Percentiles rank a stretch among this genome's conserved stretches.
These are phyloP conservation scores for Tolypocladium paradoxum DNA, from an alignment of 2,329 filamentous ascomycete species.

Conservation along the genomic window DNA sequence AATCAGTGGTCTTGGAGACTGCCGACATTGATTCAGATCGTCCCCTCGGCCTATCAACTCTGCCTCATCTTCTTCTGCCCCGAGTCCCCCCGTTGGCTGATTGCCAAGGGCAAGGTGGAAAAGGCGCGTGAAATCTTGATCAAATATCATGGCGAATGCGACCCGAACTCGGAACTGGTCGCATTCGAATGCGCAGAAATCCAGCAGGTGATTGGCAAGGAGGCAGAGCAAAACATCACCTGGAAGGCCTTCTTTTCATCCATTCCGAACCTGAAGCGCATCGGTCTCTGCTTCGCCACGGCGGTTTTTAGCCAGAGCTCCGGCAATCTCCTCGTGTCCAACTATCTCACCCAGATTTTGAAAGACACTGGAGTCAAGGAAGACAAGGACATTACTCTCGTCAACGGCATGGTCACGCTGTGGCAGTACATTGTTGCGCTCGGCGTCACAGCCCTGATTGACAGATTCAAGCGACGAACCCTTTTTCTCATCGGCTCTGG, in stretches of 20 bases:
- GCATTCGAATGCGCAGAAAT: conserved; percentile 39
- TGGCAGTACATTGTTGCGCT: conserved; percentile 32
- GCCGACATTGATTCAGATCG: conserved; percentile 40
- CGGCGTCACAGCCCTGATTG: conserved; percentile 22
- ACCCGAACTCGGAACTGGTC: conserved; percentile 32
- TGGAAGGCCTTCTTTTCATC: conserved; percentile 32
- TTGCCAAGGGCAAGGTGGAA: conserved; percentile 37
- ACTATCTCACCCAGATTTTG: conserved; percentile 28
- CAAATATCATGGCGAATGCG: conserved; percentile 40
- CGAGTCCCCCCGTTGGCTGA: conserved; percentile 49
- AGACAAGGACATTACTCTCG: conserved; percentile 26
- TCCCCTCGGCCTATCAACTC: conserved; percentile 31
- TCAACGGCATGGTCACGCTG: conserved; percentile 29
- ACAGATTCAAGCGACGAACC: conserved; percentile 24
- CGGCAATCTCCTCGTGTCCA: conserved; percentile 30
- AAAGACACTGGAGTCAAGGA: conserved; percentile 26
- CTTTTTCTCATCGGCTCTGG: conserved; percentile 28
- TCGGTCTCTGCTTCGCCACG: conserved; percentile 27
- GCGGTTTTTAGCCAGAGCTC: conserved; percentile 30
- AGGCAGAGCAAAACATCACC: conserved; percentile 21
- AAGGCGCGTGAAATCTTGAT: conserved; percentile 39
- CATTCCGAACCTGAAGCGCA: conserved; percentile 26
- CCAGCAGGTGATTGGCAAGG: conserved; percentile 28
- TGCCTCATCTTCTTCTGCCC: conserved; percentile 39
- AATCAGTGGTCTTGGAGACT: conserved; percentile 38